phyloP scores from a whole-genome alignment of 75 land plant species.

The Larix kaempferi region DNA sequence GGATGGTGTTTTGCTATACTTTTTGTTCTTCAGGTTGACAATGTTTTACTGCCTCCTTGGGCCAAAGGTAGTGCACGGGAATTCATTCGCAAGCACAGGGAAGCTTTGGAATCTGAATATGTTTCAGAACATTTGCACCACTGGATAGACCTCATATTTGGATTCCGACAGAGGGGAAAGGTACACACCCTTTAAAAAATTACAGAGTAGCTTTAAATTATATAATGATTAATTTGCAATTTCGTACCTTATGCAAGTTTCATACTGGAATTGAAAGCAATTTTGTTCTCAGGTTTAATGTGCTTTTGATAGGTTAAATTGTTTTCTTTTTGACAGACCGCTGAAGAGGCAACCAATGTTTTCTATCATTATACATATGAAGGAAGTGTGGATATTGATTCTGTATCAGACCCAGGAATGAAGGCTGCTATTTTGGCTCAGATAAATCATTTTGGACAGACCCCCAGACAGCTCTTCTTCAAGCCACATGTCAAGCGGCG shows the following conservation, averaged over 20 bases:
- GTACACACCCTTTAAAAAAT: constrained; percentile 22
- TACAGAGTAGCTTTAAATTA: not conserved
- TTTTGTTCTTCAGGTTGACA: constrained; percentile 69
- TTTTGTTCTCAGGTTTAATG: not conserved
- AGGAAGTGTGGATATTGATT: constrained; percentile 96
- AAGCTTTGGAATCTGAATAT: constrained; percentile 95
- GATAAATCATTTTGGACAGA: constrained; percentile 99
- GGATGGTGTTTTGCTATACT: not conserved
- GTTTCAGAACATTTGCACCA: constrained; percentile 99
- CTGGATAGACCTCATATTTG: constrained; percentile 99
- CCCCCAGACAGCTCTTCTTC: constrained; percentile 93
- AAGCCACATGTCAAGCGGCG: constrained; percentile 94
- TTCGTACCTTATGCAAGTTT: not conserved
- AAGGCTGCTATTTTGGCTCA: constrained; percentile 98
- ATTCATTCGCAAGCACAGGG: constrained; percentile 92
- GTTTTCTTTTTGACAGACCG: constrained; percentile 58
- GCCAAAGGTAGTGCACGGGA: constrained; percentile 99
- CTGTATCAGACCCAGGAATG: constrained; percentile 91
- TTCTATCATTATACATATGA: constrained; percentile 98
- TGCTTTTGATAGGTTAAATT: not conserved
- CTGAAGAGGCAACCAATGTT: constrained; percentile 97
- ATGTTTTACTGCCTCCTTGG: constrained; percentile 95
- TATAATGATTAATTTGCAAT: not conserved
- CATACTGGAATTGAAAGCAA: not conserved
- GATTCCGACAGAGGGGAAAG: constrained; percentile 96